Conservation (phyloP, 1,284 basidiomycete genomes). For the Ganoderma meredithae region DNA sequence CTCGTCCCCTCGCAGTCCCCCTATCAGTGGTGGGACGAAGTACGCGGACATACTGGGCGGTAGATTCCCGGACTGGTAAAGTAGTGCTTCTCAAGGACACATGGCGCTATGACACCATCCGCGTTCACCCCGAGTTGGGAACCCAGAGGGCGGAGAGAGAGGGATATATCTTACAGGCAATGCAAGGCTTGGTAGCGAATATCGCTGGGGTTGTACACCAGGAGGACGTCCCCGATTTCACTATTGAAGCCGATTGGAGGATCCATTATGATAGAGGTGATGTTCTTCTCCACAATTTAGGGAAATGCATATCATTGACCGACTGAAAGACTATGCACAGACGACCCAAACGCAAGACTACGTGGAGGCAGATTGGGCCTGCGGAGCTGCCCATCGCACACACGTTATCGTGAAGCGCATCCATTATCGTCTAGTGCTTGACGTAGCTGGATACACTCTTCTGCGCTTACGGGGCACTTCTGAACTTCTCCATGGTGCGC, state of each 20-base stretch:
- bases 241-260: neutral
- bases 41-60: constrained; percentile 28
- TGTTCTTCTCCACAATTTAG: neutral
- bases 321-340: neutral
- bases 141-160: constrained; percentile 7
- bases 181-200: constrained; percentile 11
- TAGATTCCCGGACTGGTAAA: constrained; percentile 1
- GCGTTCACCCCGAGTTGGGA: neutral
- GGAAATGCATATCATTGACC: neutral
- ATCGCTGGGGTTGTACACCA: constrained; percentile 21
- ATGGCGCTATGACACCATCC: constrained; percentile 15
- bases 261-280: neutral
- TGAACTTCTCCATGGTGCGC: constrained; percentile 19
- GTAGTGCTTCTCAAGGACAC: constrained; percentile 24
- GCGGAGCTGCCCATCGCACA: neutral
- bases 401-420: neutral
- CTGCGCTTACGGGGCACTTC: constrained; percentile 10
- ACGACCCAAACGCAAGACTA: constrained; percentile 11
- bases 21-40: constrained; percentile 11
- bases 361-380: neutral
- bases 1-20: constrained; percentile 13
- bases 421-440: constrained; percentile 20
- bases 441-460: constrained; percentile 19
- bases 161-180: constrained; percentile 11
- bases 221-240: constrained; percentile 16